A percentile compares a stretch with the other conserved stretches of the same genome.
These are phyloP conservation scores for Yamadazyma akitaensis DNA, from an alignment of 805 yeast genomes.

Conservation along the genomic window DNA sequence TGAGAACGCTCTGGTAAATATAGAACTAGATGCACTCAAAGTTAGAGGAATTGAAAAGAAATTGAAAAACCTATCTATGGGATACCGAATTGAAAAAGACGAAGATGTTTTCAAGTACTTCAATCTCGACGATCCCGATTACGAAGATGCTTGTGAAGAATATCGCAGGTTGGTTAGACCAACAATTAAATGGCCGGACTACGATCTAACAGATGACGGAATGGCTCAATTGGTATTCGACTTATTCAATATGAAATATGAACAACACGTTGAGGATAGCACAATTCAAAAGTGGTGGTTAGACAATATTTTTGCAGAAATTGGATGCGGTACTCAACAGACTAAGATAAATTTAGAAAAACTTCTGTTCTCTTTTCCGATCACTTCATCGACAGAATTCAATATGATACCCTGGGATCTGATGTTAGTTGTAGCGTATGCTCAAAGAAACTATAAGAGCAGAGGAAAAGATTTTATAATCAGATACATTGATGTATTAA, in stretches of 20 bases:
- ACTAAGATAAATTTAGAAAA: background rate
- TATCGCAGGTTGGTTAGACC: background rate
- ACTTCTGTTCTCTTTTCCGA: background rate
- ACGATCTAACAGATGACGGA: slow-evolving; percentile 1
- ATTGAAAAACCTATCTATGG: slow-evolving; percentile 5
- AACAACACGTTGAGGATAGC: slow-evolving; percentile 5
- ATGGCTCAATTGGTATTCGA: background rate
- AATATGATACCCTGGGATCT: slow-evolving; percentile 7
- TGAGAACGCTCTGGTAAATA: background rate
- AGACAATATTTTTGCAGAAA: background rate
- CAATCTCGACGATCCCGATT: slow-evolving; percentile 7
- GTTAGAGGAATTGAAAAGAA: slow-evolving; percentile 1
- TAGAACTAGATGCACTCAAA: background rate
- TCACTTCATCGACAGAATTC: background rate
- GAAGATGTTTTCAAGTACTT: slow-evolving; percentile 9
- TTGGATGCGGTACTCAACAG: background rate
- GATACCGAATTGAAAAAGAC: slow-evolving; percentile 2
- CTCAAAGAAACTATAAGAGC: background rate
- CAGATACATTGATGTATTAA: slow-evolving; percentile 4
- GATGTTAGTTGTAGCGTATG: slow-evolving; percentile 2
- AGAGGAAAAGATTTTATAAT: slow-evolving; percentile 5
- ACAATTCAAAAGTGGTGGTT: background rate
- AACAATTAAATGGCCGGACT: slow-evolving; percentile 1
- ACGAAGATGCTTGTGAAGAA: slow-evolving; percentile 5
- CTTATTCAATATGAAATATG: slow-evolving; percentile 10